These are phyloP conservation scores for Ciborinia camelliae DNA, from an alignment of 2,329 filamentous ascomycete species.

Conservation along the genomic window DNA sequence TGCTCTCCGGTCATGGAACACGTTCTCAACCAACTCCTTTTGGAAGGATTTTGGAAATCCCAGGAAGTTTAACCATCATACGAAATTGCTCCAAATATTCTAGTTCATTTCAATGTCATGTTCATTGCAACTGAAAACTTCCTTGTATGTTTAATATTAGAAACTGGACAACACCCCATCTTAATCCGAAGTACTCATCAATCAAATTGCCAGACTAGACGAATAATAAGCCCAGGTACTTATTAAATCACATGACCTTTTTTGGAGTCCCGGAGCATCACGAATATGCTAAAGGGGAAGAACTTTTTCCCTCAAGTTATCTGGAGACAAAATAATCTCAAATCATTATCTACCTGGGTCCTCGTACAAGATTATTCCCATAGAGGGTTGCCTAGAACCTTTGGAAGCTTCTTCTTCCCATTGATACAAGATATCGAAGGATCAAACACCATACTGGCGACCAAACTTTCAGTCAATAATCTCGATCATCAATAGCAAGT, in stretches of 20 bases:
- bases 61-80: background rate
- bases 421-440: background rate
- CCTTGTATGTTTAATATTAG: background rate
- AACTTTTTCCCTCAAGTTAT: background rate
- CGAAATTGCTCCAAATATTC: background rate
- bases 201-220: background rate
- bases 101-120: background rate
- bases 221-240: background rate
- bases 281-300: background rate
- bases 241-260: background rate
- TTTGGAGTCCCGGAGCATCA: background rate
- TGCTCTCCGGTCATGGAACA: background rate
- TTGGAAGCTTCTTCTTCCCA: background rate
- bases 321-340: background rate
- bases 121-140: background rate
- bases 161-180: too few species aligned
- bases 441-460: background rate
- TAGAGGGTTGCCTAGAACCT: background rate
- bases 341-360: too few species aligned
- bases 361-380: too few species aligned
- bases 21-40: background rate
- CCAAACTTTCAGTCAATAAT: background rate
- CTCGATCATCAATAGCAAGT: background rate
- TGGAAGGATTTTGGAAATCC: background rate
- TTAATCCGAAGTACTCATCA: too few species aligned